Evolutionary conservation across 768 basidiomycete genomes (phyloP), one percentile per base, ranked within the genome.

Genomic region (Mycena crocata): DNA sequence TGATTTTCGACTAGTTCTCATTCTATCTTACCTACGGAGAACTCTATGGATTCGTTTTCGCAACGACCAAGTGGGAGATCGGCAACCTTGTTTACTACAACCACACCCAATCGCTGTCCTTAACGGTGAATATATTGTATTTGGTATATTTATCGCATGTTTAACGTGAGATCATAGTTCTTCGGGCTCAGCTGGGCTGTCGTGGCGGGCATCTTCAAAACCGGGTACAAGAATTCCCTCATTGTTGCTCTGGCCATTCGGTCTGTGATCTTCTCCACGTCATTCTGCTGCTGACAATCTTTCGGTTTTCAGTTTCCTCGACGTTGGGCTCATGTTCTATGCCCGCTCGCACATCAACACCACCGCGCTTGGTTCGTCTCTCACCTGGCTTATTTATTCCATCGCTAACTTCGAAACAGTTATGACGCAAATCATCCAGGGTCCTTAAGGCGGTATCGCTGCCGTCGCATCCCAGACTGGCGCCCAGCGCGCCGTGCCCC

Each of bases 401-500:
- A n/a, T 23, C 45, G 28, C 9, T 17, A 21, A 26, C 54, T 56
- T 7, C 14, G 23, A 2, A 10, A 32, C 55, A 67, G 84, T 89
- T 28, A 74, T 81, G 62, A 83, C 82, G n/a, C 88, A 89, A 66
- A 75, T 87, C 57, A 74, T 89, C n/a, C 87, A 88, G 74, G 88
- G 87, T n/a, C 66, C 83, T 3, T 87, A 87, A 19, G 88, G 88
- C 4, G 88, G 87, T 32, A 77, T 88, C 66, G 86, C 86, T 17
- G 80, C 81, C 19, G 73, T 82, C 60, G 72, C 81, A 8, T 73
- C 78, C 19, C 83, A 82, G 56, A 83, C 85, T 40, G 83, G 81
- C 10, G 82, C 85, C 13, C 86, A 87, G 70, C 85, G 83, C 13
- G 73, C 82, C 31, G 86, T 87, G 3, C 75, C 81, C 0, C 86